Evolutionary conservation across 2,329 filamentous ascomycete genomes (phyloP), one percentile per base, ranked within the genome.

Genomic region (Pseudocercospora fuligena): DNA sequence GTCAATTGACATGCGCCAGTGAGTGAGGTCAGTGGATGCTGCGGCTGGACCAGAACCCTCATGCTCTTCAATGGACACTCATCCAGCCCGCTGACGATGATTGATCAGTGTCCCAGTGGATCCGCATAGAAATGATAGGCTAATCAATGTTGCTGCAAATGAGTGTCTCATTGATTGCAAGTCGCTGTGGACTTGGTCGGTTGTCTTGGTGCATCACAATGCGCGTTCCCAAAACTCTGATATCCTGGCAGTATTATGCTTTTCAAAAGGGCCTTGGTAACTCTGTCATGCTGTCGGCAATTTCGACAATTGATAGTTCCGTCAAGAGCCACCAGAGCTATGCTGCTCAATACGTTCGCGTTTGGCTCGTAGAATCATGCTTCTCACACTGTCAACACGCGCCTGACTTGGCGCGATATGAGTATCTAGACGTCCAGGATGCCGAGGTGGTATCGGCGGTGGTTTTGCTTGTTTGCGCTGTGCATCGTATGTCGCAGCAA

Each of bases 1-100:
- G 69, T 69, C 69, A 67, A 71, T 2, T 6, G 14, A 43, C 40
- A 43, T 7, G 40, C 16, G 40, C 40, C 40, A 43, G 40, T 9
- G 16, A 43, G 40, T 40, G 3, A 2, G n/a, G 6, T 5, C 5
- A 40, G 14, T n/a, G 36, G 14, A 40, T 40, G 36, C 14, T 40
- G 12, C 14, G 12, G 36, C 36, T 40, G 7, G 1, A n/a, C 36
- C 36, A 40, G n/a, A 36, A 19, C 40, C n/a, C 5, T 43, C 40
- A 43, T 43, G 40, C n/a, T 43, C 40, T 43, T 19, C 40, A 43
- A 43, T 3, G 7, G 40, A 19, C 40, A 5, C 5, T 43, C 16
- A 3, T 16, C 40, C 9, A n/a, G 16, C n/a, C n/a, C 8, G n/a
- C 40, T 43, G n/a, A n/a, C 16, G 5, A 43, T 1, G 6, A 16